Evolutionary conservation across 2,329 filamentous ascomycete genomes (phyloP).

Genomic region (Lecanoromycetidae sp.): DNA sequence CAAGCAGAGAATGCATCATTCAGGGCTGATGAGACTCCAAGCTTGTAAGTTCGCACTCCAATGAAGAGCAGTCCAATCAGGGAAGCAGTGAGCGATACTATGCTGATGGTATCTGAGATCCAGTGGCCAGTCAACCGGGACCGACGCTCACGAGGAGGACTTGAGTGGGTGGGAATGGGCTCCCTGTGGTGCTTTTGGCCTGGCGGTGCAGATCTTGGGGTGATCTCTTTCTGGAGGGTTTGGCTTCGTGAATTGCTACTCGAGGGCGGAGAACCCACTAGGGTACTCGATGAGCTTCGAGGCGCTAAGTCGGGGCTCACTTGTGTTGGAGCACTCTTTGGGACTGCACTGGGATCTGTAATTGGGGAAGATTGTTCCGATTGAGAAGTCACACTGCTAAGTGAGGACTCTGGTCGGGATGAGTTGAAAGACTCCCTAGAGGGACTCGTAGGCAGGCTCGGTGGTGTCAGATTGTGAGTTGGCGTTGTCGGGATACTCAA

Average conservation of each 20-base stretch:
- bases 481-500: neutral
- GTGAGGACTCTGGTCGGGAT: neutral
- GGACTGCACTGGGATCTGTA: neutral
- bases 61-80: slow-evolving; percentile 3
- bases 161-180: neutral
- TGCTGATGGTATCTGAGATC: neutral
- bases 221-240: neutral
- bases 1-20: neutral
- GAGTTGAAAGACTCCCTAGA: neutral
- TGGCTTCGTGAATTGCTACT: neutral
- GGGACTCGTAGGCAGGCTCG: neutral
- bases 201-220: neutral
- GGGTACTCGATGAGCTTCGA: neutral
- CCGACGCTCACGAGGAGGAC: neutral
- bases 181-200: neutral
- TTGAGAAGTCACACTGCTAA: neutral
- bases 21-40: neutral
- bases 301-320: too few species aligned
- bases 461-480: neutral
- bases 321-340: neutral
- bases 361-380: neutral
- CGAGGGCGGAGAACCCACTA: neutral
- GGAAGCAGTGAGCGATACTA: neutral
- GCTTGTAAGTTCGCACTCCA: slow-evolving; percentile 9
- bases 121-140: neutral